Base-by-base conservation (phyloP, 2,329 filamentous ascomycete species). In the Mycocentrospora acerina region DNA sequence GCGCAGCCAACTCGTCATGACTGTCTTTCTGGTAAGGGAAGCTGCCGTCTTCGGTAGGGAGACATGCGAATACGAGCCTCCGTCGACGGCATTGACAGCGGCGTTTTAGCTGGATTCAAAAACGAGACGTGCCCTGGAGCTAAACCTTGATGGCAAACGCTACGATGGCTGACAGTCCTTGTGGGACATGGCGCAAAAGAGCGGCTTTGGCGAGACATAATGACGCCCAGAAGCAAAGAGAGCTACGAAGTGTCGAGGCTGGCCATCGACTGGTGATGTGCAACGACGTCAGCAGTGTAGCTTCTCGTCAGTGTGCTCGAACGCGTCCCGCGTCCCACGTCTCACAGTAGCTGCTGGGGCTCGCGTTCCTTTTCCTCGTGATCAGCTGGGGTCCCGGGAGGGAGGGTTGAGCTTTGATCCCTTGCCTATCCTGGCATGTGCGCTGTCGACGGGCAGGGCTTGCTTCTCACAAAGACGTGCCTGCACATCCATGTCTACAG, bases 201-300 rank as follows among this genome's bases (percentile, higher is more conserved):
- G 35, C 33, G 37, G 40, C 15, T 45, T 59, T 57, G 57, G 58
- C 49, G 35, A 35, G 22, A 40, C 34, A 44, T 40, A 32, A 40
- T 34, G 35, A 46, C 46, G 45, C 33, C 37, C 44, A 42, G 29
- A 33, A 35, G 36, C 29, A 42, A 39, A 43, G 40, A 44, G 42
- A 44, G 42, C 57, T 58, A 55, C 53, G 51, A 55, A 53, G 55
- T 62, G 60, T 61, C 62, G 9, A 65, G 51, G 57, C 55, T 50
- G 48, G 57, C 55, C 50, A 47, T 52, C 53, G 54, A 43, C 29
- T 48, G 50, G 46, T 61, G 60, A 32, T 24, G 60, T 64, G 46
- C 35, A 14, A 59, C 56, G 9, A 22, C 5, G 19, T 9, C 19
- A 22, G 9, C 9, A 22, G 9, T 22, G 19, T 22, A 9, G 19